Conservation (phyloP, 306 rosid genomes). For the Datisca glomerata region DNA sequence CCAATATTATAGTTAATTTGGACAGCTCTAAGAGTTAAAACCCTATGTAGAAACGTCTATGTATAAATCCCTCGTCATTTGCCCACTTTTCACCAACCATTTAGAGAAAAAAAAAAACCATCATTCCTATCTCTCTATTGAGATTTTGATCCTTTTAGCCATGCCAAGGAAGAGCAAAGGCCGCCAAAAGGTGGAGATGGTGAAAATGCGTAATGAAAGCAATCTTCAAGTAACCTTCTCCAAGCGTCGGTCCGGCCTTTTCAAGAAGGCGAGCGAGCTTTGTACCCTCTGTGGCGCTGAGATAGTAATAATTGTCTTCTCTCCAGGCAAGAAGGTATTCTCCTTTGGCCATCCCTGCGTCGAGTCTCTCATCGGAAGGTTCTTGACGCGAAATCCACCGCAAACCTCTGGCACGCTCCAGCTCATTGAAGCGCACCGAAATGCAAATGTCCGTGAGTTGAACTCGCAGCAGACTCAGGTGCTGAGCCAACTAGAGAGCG, state of each 20-base stretch:
- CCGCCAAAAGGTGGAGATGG: conserved; percentile 46
- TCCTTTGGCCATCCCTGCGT: conserved; percentile 49
- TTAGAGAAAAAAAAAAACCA: no score
- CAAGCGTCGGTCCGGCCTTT: conserved; percentile 42
- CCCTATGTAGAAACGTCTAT: neutral
- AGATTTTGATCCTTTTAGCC: neutral
- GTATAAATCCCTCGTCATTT: neutral
- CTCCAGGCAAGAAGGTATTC: conserved; percentile 38
- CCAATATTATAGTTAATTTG: no score
- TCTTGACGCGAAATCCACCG: conserved; percentile 13
- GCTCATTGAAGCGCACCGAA: conserved; percentile 16
- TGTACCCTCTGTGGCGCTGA: conserved; percentile 39
- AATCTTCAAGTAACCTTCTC: conserved; percentile 54
- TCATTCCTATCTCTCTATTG: neutral
- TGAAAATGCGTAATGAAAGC: conserved; percentile 33
- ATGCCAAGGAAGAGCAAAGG: conserved; percentile 33
- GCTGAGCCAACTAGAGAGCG: conserved; percentile 14
- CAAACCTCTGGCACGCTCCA: conserved; percentile 17
- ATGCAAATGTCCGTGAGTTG: conserved; percentile 16
- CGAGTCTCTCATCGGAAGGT: conserved; percentile 18
- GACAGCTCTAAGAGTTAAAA: neutral
- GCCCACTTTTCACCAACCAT: conserved; percentile 2
- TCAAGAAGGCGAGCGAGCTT: conserved; percentile 56
- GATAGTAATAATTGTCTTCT: conserved; percentile 40
- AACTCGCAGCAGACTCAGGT: conserved; percentile 16